Conservation (phyloP, 345 rosid species). For the Citrus hindsii region DNA sequence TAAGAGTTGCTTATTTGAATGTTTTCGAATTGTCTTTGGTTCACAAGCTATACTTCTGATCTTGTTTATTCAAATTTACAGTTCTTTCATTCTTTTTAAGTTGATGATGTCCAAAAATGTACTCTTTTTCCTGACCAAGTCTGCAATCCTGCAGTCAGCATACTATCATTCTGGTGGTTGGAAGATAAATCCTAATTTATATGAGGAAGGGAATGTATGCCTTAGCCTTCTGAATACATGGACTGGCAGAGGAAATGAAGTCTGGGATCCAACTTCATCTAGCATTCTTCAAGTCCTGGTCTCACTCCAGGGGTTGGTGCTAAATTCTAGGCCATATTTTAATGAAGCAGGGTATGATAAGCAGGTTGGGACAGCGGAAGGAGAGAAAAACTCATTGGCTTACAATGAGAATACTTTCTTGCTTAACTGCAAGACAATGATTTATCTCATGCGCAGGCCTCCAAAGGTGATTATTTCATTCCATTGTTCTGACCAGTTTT, state of each 20-base stretch:
- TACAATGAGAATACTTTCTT: slow-evolving; percentile 93
- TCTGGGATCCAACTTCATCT: slow-evolving; percentile 88
- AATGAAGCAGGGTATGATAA: slow-evolving; percentile 98
- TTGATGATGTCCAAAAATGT: neutral
- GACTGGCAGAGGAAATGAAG: slow-evolving; percentile 96
- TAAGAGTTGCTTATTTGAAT: slow-evolving; percentile 29
- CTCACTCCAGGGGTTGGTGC: slow-evolving; percentile 94
- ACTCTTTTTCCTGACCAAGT: slow-evolving; percentile 7
- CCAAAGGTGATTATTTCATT: slow-evolving; percentile 61
- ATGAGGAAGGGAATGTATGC: slow-evolving; percentile 97
- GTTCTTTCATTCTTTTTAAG: neutral
- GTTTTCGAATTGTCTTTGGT: neutral
- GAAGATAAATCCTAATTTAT: slow-evolving; percentile 92
- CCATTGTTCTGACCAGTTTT: neutral
- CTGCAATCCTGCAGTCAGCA: slow-evolving; percentile 62
- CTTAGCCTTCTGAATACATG: slow-evolving; percentile 98
- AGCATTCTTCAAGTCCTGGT: slow-evolving; percentile 99
- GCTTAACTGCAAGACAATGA: slow-evolving; percentile 92
- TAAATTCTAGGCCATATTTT: slow-evolving; percentile 95
- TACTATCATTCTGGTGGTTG: slow-evolving; percentile 98
- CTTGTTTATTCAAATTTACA: neutral
- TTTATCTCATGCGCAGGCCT: slow-evolving; percentile 82
- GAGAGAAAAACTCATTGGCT: slow-evolving; percentile 89
- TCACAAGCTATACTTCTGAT: neutral
- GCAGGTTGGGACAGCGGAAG: slow-evolving; percentile 93